A percentile compares a stretch with the other conserved stretches of the same genome.
These are phyloP conservation scores for Fusarium siculi DNA, from an alignment of 2,329 filamentous ascomycete species.

Conservation along the genomic window DNA sequence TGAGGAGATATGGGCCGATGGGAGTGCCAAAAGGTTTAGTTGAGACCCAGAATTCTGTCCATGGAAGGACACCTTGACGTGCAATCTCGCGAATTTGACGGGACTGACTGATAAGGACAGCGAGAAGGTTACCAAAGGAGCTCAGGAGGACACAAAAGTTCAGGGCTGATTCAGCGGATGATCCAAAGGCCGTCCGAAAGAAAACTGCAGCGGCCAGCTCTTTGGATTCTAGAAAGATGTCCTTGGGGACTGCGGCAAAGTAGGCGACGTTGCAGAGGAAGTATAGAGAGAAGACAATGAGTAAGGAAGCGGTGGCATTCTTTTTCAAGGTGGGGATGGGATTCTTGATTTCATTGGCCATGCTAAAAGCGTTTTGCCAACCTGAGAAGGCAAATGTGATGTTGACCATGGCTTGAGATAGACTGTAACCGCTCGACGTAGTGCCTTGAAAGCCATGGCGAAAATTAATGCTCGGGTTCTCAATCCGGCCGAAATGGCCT, in stretches of 20 bases:
- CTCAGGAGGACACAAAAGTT: conserved; percentile 68
- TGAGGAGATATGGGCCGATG: conserved; percentile 66
- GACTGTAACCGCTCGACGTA: conserved; percentile 49
- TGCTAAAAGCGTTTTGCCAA: conserved; percentile 69
- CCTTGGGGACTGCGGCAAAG: conserved; percentile 66
- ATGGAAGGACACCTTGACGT: conserved; percentile 70
- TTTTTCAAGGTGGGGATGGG: conserved; percentile 65
- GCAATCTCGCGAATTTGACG: conserved; percentile 70
- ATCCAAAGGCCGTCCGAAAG: conserved; percentile 68
- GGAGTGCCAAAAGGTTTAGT: conserved; percentile 73
- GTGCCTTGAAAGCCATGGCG: conserved; percentile 50
- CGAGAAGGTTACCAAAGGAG: conserved; percentile 68
- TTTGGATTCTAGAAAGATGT: conserved; percentile 60
- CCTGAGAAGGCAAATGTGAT: conserved; percentile 69
- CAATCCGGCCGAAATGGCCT: conserved; percentile 46
- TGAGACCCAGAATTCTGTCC: conserved; percentile 68
- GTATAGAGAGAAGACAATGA: conserved; percentile 63
- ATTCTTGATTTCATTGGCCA: conserved; percentile 71
- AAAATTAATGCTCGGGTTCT: conserved; percentile 51
- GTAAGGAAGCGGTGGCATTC: conserved; percentile 60
- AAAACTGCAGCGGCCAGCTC: conserved; percentile 67
- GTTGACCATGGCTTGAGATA: conserved; percentile 62
- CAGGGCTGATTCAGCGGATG: conserved; percentile 59
- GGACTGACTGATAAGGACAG: conserved; percentile 64
- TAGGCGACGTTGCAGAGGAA: conserved; percentile 70